phyloP scores from a whole-genome alignment of 176 grass and related monocot genomes.

The Oryza glumipatula region DNA sequence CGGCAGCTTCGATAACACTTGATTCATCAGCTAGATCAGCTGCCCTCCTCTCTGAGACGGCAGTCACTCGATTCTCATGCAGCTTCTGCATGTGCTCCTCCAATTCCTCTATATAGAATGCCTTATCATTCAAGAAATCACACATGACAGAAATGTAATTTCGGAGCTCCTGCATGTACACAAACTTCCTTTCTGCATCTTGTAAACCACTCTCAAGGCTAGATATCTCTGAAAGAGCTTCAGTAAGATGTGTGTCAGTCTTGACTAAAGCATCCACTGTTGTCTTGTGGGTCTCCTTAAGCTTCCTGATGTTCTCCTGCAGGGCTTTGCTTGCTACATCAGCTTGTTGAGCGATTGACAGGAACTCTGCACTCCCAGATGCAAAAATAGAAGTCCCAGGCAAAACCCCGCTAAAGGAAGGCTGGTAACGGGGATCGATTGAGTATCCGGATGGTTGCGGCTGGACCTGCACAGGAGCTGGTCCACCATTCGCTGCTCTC shows the following conservation, averaged over 20 bases:
- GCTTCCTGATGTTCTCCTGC: constrained; percentile 75
- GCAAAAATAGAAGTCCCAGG: constrained; percentile 52
- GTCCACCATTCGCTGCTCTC: constrained; percentile 43
- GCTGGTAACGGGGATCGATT: constrained; percentile 37
- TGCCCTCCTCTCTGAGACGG: constrained; percentile 69
- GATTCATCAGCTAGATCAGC: constrained; percentile 75
- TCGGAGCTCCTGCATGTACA: constrained; percentile 87
- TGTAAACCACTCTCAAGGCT: constrained; percentile 69
- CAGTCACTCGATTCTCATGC: constrained; percentile 69
- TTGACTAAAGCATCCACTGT: constrained; percentile 62
- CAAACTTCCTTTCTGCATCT: constrained; percentile 77
- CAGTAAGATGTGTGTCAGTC: constrained; percentile 68
- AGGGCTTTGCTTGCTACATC: constrained; percentile 79
- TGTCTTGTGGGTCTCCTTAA: constrained; percentile 80
- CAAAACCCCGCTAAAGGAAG: constrained; percentile 27
- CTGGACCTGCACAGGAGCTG: constrained; percentile 48
- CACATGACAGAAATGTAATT: constrained; percentile 90
- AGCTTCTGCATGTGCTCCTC: constrained; percentile 91
- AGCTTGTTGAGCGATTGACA: constrained; percentile 85
- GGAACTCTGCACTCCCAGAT: constrained; percentile 57
- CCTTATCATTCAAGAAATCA: constrained; percentile 95
- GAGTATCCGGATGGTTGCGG: constrained; percentile 48
- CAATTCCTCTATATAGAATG: constrained; percentile 87
- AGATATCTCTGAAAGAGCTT: constrained; percentile 88
- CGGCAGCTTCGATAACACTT: constrained; percentile 73